A percentile compares a stretch with the other conserved stretches of the same genome.
These are phyloP conservation scores for Dryadomyces quercus-mongolicae DNA, from an alignment of 2,329 filamentous ascomycete species.

Conservation along the genomic window DNA sequence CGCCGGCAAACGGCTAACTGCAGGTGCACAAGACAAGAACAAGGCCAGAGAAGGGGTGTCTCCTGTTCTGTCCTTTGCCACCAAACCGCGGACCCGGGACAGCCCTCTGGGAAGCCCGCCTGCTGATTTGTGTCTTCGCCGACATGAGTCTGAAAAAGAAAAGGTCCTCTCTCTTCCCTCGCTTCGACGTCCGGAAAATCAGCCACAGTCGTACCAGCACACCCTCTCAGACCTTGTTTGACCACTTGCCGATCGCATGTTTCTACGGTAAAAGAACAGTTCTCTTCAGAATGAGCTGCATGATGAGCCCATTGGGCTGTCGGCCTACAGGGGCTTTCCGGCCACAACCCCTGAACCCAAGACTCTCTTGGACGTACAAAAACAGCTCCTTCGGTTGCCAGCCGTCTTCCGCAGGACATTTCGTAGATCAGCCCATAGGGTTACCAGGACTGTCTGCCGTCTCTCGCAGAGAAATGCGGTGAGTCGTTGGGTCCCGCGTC, in stretches of 20 bases:
- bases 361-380: too few species aligned
- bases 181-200: too few species aligned
- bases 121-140: background rate
- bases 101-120: too few species aligned
- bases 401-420: background rate
- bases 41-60: background rate
- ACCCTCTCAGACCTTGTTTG: background rate
- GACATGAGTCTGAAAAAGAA: background rate
- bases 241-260: background rate
- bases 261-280: background rate
- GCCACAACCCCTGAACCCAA: background rate
- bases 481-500: too few species aligned
- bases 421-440: background rate
- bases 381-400: background rate
- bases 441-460: too few species aligned
- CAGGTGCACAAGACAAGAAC: background rate
- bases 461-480: too few species aligned
- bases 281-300: too few species aligned
- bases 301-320: background rate
- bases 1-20: background rate
- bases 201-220: background rate
- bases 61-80: background rate
- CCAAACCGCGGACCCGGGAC: background rate
- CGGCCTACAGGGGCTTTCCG: background rate
- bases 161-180: background rate